Evolutionary conservation across 1,284 basidiomycete genomes (phyloP).

Genomic region (Heterobasidion irregulare): DNA sequence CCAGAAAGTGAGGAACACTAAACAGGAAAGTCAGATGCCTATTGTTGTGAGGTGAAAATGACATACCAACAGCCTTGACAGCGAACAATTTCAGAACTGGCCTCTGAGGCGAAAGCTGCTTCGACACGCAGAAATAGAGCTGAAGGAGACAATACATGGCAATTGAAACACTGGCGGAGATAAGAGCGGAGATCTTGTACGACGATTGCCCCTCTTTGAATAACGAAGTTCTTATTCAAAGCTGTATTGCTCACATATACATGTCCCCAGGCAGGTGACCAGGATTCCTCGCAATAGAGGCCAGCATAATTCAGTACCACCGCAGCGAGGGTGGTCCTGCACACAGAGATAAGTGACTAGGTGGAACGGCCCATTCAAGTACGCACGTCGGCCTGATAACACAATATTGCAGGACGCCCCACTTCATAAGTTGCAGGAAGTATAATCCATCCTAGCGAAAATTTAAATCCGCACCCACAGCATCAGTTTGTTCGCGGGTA

Average conservation of each 20-base stretch:
- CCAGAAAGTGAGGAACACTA: conserved; percentile 79
- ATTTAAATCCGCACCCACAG: not conserved
- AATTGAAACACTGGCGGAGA: conserved; percentile 69
- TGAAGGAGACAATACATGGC: conserved; percentile 81
- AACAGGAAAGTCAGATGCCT: no score
- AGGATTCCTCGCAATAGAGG: conserved; percentile 66
- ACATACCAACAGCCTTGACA: conserved; percentile 63
- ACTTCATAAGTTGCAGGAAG: conserved; percentile 75
- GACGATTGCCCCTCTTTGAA: not conserved
- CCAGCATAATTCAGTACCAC: conserved; percentile 59
- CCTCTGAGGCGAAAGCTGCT: conserved; percentile 47
- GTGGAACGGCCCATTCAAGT: not conserved
- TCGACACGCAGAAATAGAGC: conserved; percentile 55
- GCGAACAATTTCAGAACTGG: conserved; percentile 70
- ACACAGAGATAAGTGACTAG: not conserved
- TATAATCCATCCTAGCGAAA: conserved; percentile 50
- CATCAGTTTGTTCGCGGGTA: not conserved
- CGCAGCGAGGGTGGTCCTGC: conserved; percentile 54
- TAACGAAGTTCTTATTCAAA: not conserved
- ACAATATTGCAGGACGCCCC: conserved; percentile 77
- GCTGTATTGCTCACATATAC: conserved; percentile 40
- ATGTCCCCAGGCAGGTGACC: conserved; percentile 64
- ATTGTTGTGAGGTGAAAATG: not conserved
- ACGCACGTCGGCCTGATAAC: conserved; percentile 55
- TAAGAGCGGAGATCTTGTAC: conserved; percentile 46